A percentile compares a stretch with the other conserved stretches of the same genome.
Evolutionary conservation across 2,329 filamentous ascomycete genomes (phyloP).

Genomic region (Raffaelea albimanens): DNA sequence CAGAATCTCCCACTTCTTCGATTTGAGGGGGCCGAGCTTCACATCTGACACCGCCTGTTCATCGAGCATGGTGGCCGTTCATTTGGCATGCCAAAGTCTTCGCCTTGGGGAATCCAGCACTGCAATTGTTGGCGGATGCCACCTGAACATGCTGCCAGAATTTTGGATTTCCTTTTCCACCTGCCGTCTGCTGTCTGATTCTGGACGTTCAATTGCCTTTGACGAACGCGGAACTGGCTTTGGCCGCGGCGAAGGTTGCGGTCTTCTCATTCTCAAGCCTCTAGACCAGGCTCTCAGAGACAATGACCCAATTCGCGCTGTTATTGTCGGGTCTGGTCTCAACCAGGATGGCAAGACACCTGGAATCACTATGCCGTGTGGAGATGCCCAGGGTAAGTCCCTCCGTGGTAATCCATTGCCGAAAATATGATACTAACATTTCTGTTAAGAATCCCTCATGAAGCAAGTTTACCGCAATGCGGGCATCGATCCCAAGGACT

Average conservation of each 20-base stretch:
- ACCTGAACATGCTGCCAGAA: conserved; percentile 37
- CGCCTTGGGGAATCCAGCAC: conserved; percentile 33
- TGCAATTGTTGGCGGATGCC: conserved; percentile 38
- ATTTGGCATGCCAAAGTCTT: conserved; percentile 39
- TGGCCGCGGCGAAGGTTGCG: conserved; percentile 50
- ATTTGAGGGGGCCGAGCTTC: conserved; percentile 42
- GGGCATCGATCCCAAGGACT: conserved; percentile 25
- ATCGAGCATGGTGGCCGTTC: conserved; percentile 38
- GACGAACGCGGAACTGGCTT: conserved; percentile 47
- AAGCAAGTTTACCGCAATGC: conserved; percentile 30
- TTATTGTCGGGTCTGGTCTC: conserved; percentile 39
- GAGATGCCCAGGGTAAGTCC: conserved; percentile 33
- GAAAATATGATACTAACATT: too few species aligned
- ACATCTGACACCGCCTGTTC: conserved; percentile 44
- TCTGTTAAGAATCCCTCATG: conserved; percentile 22
- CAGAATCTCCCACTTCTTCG: conserved; percentile 45
- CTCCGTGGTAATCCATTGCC: neutral
- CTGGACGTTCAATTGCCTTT: conserved; percentile 41
- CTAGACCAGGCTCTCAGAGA: conserved; percentile 44
- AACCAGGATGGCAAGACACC: conserved; percentile 49
- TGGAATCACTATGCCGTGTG: conserved; percentile 48
- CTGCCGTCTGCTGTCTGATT: conserved; percentile 37
- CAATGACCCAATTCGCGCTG: conserved; percentile 42
- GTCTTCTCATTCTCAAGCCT: conserved; percentile 45
- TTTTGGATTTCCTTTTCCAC: conserved; percentile 36